Conservation (phyloP, 345 rosid species). For the Jatropha curcas region DNA sequence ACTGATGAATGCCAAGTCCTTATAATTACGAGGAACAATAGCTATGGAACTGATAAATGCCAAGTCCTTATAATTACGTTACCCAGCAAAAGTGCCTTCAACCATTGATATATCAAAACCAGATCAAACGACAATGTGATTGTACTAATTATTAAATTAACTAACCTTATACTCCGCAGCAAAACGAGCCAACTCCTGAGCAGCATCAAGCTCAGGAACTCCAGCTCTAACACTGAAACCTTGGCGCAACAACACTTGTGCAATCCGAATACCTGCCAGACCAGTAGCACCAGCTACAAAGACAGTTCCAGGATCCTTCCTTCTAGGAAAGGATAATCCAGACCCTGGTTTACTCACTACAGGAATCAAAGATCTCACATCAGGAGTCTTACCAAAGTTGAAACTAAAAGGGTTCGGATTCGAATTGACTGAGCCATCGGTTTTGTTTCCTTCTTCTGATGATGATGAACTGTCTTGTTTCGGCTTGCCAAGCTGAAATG, state of each 20-base stretch:
- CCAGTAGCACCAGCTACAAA: slow-evolving; percentile 96
- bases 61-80: too few species aligned
- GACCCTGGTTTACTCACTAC: slow-evolving; percentile 45
- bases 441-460: slow-evolving; percentile 33
- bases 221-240: slow-evolving; percentile 93
- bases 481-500: slow-evolving; percentile 50
- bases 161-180: slow-evolving; percentile 82
- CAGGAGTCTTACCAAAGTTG: slow-evolving; percentile 58
- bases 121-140: neutral
- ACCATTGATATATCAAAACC: neutral
- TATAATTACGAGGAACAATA: too few species aligned
- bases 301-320: slow-evolving; percentile 79
- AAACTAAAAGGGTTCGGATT: slow-evolving; percentile 63
- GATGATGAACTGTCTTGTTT: slow-evolving; percentile 32
- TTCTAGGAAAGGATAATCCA: slow-evolving; percentile 55
- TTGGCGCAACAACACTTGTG: slow-evolving; percentile 63
- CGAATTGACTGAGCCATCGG: slow-evolving; percentile 36
- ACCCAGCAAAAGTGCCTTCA: too few species aligned
- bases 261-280: slow-evolving; percentile 82
- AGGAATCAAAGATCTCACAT: slow-evolving; percentile 64
- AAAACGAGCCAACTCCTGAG: slow-evolving; percentile 86
- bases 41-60: too few species aligned
- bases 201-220: slow-evolving; percentile 76
- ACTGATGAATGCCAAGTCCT: too few species aligned
- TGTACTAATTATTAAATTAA: neutral